Evolutionary conservation across 768 basidiomycete species (phyloP).

Genomic region (Neoboletus magnificus): DNA sequence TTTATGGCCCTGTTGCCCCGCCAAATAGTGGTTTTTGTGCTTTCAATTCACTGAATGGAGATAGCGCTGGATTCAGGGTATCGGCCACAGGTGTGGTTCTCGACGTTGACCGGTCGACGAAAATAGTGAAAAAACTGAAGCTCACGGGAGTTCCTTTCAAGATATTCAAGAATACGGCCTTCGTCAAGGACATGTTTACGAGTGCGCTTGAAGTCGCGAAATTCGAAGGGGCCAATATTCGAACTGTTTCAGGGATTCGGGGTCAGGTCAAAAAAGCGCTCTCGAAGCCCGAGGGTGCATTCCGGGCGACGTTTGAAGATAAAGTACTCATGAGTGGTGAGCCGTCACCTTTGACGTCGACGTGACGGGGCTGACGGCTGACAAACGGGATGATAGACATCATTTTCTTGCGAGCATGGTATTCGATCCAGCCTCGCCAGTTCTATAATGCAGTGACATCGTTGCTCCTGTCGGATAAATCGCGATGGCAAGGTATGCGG

Average conservation of each 20-base stretch:
- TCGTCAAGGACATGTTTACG: slow-evolving; percentile 96
- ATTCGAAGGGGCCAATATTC: slow-evolving; percentile 96
- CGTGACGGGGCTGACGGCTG: background rate
- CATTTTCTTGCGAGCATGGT: slow-evolving; percentile 95
- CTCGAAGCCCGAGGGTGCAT: slow-evolving; percentile 92
- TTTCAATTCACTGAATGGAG: slow-evolving; percentile 79
- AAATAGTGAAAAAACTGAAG: slow-evolving; percentile 98
- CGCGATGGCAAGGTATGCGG: slow-evolving; percentile 91
- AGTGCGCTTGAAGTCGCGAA: slow-evolving; percentile 94
- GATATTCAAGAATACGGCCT: slow-evolving; percentile 99
- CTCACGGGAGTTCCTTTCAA: slow-evolving; percentile 94
- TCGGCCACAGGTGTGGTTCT: slow-evolving; percentile 93
- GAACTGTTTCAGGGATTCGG: slow-evolving; percentile 92
- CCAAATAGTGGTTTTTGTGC: slow-evolving; percentile 98
- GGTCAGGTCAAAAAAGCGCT: slow-evolving; percentile 97
- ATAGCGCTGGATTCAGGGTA: slow-evolving; percentile 75
- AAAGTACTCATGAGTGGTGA: slow-evolving; percentile 93
- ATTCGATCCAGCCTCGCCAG: slow-evolving; percentile 89
- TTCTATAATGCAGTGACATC: slow-evolving; percentile 97
- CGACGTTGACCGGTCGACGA: slow-evolving; percentile 86
- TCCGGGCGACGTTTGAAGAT: slow-evolving; percentile 97
- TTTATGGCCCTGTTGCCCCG: slow-evolving; percentile 88
- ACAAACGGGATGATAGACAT: slow-evolving; percentile 57
- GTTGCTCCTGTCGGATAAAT: slow-evolving; percentile 77
- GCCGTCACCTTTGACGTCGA: slow-evolving; percentile 28